These are phyloP conservation scores for Ilyonectria sp. DNA, from an alignment of 2,329 filamentous ascomycete genomes.

Conservation along the genomic window DNA sequence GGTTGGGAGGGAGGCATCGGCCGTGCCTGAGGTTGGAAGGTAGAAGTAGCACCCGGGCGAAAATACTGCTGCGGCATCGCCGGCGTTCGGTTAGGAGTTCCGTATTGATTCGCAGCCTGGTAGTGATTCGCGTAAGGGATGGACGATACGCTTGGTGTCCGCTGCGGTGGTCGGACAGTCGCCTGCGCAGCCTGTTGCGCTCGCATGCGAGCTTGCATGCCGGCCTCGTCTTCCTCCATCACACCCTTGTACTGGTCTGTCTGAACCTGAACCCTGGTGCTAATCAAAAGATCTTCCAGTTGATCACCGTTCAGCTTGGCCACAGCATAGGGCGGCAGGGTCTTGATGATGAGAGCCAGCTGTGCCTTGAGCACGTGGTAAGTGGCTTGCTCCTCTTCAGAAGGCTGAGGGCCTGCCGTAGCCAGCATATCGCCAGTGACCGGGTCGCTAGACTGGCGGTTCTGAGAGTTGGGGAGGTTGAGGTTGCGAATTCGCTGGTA, in stretches of 20 bases:
- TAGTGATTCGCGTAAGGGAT: slow-evolving; percentile 62
- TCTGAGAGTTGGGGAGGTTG: slow-evolving; percentile 75
- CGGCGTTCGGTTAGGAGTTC: slow-evolving; percentile 62
- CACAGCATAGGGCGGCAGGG: slow-evolving; percentile 86
- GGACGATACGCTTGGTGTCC: slow-evolving; percentile 56
- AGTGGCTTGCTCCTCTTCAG: slow-evolving; percentile 71
- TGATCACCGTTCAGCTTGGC: slow-evolving; percentile 90
- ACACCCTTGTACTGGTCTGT: slow-evolving; percentile 82
- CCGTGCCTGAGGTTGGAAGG: slow-evolving; percentile 61
- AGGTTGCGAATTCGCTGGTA: slow-evolving; percentile 86
- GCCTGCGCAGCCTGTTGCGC: slow-evolving; percentile 56
- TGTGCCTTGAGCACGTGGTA: slow-evolving; percentile 85
- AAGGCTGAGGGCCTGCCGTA: slow-evolving; percentile 77
- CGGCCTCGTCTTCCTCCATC: slow-evolving; percentile 86
- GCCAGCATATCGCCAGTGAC: slow-evolving; percentile 78
- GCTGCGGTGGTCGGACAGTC: slow-evolving; percentile 55
- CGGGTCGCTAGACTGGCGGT: slow-evolving; percentile 72
- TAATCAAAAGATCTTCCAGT: slow-evolving; percentile 86
- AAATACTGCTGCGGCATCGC: slow-evolving; percentile 63
- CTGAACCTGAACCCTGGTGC: slow-evolving; percentile 81
- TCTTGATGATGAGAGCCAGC: slow-evolving; percentile 80
- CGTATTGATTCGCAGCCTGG: slow-evolving; percentile 61
- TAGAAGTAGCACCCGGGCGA: slow-evolving; percentile 55
- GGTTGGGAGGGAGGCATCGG: slow-evolving; percentile 52
- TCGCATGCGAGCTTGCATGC: slow-evolving; percentile 65